Evolutionary conservation across 352 stramenopile genomes (phyloP).

Genomic region (Pythium oligandrum): DNA sequence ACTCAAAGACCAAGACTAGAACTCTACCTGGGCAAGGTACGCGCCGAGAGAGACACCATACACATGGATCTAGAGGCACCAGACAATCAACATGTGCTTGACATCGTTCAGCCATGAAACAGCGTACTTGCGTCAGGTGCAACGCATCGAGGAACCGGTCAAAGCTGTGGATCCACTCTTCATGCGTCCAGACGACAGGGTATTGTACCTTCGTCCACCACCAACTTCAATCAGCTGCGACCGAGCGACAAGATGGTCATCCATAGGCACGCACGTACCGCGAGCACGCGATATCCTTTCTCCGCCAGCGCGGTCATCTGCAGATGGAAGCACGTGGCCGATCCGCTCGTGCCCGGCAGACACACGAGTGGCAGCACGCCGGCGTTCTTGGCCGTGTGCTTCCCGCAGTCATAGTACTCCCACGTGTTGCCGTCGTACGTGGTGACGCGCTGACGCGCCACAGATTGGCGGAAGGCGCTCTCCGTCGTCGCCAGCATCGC

Average conservation of each 20-base stretch:
- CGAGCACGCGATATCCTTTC: conserved; percentile 66
- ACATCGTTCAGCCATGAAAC: background rate
- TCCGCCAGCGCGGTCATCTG: conserved; percentile 38
- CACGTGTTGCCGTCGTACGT: conserved; percentile 76
- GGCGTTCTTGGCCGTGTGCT: conserved; percentile 22
- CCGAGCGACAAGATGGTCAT: background rate
- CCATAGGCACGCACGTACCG: conserved; percentile 21
- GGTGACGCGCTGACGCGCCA: conserved; percentile 59
- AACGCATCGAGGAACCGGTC: conserved; percentile 71
- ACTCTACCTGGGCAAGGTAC: conserved; percentile 57
- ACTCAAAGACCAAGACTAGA: background rate
- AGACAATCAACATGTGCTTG: background rate
- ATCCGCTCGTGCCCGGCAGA: conserved; percentile 52
- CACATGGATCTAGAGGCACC: conserved; percentile 37
- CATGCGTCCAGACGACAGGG: conserved; percentile 67
- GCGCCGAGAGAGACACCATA: conserved; percentile 70
- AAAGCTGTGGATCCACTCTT: conserved; percentile 82
- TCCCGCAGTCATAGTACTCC: conserved; percentile 72
- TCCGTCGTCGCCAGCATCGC: conserved; percentile 22
- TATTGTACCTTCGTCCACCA: conserved; percentile 42
- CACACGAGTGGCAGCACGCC: conserved; percentile 45
- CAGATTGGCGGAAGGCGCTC: conserved; percentile 51
- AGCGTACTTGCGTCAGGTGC: conserved; percentile 26
- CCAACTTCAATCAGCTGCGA: background rate
- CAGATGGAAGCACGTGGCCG: conserved; percentile 51